Percentiles rank a stretch among this genome's conserved stretches.
These are phyloP conservation scores for Periglandula ipomoeae DNA, from an alignment of 2,329 filamentous ascomycete genomes.

Conservation along the genomic window DNA sequence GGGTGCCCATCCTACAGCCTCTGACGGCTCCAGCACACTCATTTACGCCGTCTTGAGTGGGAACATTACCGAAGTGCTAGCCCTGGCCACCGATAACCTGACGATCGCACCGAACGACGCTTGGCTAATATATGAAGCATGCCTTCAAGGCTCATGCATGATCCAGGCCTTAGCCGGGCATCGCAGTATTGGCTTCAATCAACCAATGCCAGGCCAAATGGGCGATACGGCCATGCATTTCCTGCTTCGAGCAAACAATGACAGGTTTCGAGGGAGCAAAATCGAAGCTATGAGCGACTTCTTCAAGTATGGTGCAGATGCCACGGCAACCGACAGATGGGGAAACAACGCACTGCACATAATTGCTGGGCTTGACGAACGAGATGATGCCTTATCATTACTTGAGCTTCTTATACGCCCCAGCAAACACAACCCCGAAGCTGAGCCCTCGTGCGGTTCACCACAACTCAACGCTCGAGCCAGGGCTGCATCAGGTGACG, in stretches of 20 bases:
- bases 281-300: background rate
- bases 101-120: background rate
- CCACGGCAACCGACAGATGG: background rate
- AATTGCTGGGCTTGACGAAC: background rate
- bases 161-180: background rate
- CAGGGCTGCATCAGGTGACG: background rate
- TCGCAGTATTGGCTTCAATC: background rate
- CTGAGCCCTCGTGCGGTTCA: background rate
- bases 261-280: background rate
- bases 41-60: background rate
- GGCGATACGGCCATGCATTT: background rate
- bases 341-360: background rate
- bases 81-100: background rate
- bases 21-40: background rate
- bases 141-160: background rate
- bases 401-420: background rate
- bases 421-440: background rate
- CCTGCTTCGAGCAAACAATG: background rate
- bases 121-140: background rate
- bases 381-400: background rate
- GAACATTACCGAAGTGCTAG: background rate
- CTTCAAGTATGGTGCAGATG: background rate
- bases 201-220: background rate
- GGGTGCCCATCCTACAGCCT: background rate
- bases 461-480: background rate